Base-by-base conservation (phyloP, 352 stramenopile species). In the Thraustotheca clavata region DNA sequence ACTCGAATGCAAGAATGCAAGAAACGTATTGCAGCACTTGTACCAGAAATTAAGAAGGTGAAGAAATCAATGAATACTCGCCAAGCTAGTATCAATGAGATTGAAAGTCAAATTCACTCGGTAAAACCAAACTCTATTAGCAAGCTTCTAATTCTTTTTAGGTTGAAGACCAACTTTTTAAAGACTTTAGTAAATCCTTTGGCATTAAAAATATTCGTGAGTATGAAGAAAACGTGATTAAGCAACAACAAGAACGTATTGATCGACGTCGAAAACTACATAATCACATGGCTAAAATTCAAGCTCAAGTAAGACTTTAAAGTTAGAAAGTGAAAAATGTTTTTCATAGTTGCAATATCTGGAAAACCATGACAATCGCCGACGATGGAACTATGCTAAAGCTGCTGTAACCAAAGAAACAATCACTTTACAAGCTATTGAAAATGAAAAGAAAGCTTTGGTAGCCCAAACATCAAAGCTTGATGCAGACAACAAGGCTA, bases 141-240 rank as follows among this genome's bases (percentile, higher is more conserved):
- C n/a, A n/a, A n/a, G n/a, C n/a, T n/a, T n/a, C n/a, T n/a, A n/a
- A n/a, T n/a, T 49, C 2, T 2, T 18, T 39, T 24, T 62, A 68
- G 60, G 77, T 91, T 0, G 83, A 96, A 68, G 86, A 94, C 43
- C 75, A 92, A n/a, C 76, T 94, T 74, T 96, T 95, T 69, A 74
- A 76, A 16, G 75, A 82, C 5, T 94, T 96, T 65, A 94, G 86
- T 38, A 69, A 84, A 41, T 59, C 75, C 38, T 74, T 95, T 50
- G 86, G 86, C 12, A 76, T 96, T 16, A 66, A 76, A 24, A 96
- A 79, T 57, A 91, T 96, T 48, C 84, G 86, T 24, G 73, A 90
- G 6, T 98, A 98, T 68, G 93, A 98, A 74, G 88, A 96, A 61
- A 95, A 87, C 20, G 90, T 97, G 11, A 70, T 96, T 2, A 95